phyloP scores from a whole-genome alignment of 805 yeast species.

The Pichia cephalocereana region DNA sequence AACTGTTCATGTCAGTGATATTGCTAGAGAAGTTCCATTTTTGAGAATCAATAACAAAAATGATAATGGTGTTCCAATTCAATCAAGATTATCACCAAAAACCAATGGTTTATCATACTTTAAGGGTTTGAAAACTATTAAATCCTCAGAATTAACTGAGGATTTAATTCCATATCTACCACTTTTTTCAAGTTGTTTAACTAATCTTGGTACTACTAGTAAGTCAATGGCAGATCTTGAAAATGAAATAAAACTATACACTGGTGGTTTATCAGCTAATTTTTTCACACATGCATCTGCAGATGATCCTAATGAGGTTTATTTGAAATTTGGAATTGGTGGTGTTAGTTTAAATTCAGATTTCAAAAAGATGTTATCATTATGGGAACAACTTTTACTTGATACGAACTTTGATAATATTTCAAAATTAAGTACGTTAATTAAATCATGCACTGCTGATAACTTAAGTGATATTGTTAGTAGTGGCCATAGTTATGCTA shows the following conservation, averaged over 20 bases:
- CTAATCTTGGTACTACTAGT: slow-evolving; percentile 73
- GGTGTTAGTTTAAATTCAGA: slow-evolving; percentile 69
- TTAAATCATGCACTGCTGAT: slow-evolving; percentile 67
- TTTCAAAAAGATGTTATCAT: slow-evolving; percentile 45
- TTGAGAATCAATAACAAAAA: slow-evolving; percentile 25
- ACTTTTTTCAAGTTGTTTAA: slow-evolving; percentile 67
- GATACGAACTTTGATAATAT: slow-evolving; percentile 59
- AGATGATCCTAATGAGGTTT: slow-evolving; percentile 35
- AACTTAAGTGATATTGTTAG: slow-evolving; percentile 75
- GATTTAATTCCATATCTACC: slow-evolving; percentile 64
- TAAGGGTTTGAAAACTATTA: slow-evolving; percentile 54
- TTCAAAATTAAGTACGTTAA: slow-evolving; percentile 62
- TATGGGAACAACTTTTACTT: slow-evolving; percentile 60
- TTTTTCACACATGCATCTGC: slow-evolving; percentile 51
- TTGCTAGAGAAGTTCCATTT: slow-evolving; percentile 46
- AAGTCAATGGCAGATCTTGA: slow-evolving; percentile 75
- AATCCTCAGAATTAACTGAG: slow-evolving; percentile 41
- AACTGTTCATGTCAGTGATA: slow-evolving; percentile 64
- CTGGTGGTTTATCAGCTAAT: slow-evolving; percentile 77
- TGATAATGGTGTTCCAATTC: slow-evolving; percentile 14
- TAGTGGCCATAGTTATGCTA: slow-evolving; percentile 80
- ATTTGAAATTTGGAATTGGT: slow-evolving; percentile 44
- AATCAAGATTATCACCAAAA: slow-evolving; percentile 26
- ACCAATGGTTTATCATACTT: slow-evolving; percentile 79
- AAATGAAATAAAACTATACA: slow-evolving; percentile 67